phyloP scores from a whole-genome alignment of 2,329 filamentous ascomycete genomes.

The Talaromyces verruculosus region DNA sequence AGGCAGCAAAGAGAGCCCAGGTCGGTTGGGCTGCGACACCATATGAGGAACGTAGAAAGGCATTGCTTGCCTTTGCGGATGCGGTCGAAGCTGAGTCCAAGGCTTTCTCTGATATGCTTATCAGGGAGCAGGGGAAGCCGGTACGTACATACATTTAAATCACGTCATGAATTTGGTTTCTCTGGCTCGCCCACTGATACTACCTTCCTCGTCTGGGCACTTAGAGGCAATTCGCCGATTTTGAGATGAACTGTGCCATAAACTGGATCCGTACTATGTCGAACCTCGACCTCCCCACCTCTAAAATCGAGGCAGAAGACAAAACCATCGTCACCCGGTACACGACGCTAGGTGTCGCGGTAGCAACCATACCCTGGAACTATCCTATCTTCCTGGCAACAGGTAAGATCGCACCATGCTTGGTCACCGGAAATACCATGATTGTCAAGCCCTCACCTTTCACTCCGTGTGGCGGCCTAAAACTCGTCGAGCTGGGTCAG shows the following conservation, averaged over 20 bases:
- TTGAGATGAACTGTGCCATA: not conserved
- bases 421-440: slow-evolving; percentile 54
- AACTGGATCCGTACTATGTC: not conserved
- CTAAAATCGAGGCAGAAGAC: slow-evolving; percentile 29
- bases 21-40: not conserved
- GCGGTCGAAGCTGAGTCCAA: not conserved
- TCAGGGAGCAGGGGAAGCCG: not conserved
- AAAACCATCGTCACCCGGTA: slow-evolving; percentile 36
- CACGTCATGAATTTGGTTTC: no score
- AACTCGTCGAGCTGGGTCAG: slow-evolving; percentile 11
- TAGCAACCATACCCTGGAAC: slow-evolving; percentile 63
- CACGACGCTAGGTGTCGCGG: slow-evolving; percentile 44
- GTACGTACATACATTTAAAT: not conserved
- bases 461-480: slow-evolving; percentile 1
- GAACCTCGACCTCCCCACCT: not conserved
- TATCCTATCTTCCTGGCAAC: slow-evolving; percentile 54
- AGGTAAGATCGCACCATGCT: slow-evolving; percentile 52
- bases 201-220: not conserved
- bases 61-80: not conserved
- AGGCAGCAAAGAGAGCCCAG: not conserved
- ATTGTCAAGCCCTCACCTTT: slow-evolving; percentile 54
- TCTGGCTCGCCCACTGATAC: not conserved
- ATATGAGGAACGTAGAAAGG: not conserved
- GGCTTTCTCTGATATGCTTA: not conserved
- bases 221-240: not conserved